phyloP scores from a whole-genome alignment of 148 eudicot genomes.

The Rhododendron ferrugineum region DNA sequence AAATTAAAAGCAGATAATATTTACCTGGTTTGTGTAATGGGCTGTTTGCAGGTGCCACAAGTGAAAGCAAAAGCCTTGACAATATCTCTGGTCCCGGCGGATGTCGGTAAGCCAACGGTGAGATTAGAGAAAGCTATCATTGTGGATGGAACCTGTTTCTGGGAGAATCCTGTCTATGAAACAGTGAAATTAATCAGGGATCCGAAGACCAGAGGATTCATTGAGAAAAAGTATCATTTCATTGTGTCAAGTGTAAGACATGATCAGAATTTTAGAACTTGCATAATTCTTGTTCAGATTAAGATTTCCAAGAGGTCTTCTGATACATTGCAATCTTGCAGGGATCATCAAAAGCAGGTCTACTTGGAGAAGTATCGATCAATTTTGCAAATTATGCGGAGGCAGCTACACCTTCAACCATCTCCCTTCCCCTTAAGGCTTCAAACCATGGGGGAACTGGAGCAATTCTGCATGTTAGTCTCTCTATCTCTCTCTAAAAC shows the following conservation, averaged over 20 bases:
- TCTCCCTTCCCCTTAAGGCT: constrained; percentile 60
- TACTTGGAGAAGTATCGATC: constrained; percentile 65
- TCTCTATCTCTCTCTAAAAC: not conserved
- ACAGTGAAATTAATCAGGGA: constrained; percentile 67
- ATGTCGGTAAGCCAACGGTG: constrained; percentile 85
- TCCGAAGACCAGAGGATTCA: constrained; percentile 57
- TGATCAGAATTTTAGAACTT: not conserved
- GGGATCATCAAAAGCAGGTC: constrained; percentile 85
- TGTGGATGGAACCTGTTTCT: constrained; percentile 69
- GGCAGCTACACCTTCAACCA: constrained; percentile 44
- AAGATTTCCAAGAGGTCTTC: not conserved
- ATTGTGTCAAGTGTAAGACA: constrained; percentile 67
- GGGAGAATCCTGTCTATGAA: constrained; percentile 90
- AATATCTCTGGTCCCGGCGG: constrained; percentile 69
- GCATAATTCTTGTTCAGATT: not conserved
- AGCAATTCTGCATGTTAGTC: not conserved
- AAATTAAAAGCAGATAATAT: not conserved
- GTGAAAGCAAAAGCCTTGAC: constrained; percentile 49
- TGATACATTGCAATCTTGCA: constrained; percentile 24
- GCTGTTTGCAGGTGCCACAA: constrained; percentile 58
- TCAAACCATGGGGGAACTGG: constrained; percentile 33
- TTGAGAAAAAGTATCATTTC: constrained; percentile 66
- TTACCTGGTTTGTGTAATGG: constrained; percentile 9
- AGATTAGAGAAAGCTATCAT: constrained; percentile 62
- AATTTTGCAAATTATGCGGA: constrained; percentile 74